These are phyloP conservation scores for Murraya paniculata DNA, from an alignment of 345 rosid genomes.

Conservation along the genomic window DNA sequence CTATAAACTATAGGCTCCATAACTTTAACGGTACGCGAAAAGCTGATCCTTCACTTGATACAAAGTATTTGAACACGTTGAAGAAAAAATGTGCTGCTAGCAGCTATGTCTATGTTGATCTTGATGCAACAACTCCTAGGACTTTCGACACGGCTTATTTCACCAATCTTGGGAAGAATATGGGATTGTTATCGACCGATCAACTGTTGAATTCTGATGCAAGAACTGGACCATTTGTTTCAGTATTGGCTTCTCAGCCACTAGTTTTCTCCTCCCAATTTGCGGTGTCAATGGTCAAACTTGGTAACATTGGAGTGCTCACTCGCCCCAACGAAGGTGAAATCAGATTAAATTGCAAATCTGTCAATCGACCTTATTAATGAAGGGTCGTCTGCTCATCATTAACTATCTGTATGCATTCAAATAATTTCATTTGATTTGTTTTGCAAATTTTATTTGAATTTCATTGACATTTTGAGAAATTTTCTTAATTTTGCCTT, in stretches of 20 bases:
- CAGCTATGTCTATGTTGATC: slow-evolving; percentile 13
- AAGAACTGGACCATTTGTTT: slow-evolving; percentile 45
- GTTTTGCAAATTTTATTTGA: too few relatives aligned
- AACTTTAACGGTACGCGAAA: slow-evolving; percentile 16
- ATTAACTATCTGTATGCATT: too few relatives aligned
- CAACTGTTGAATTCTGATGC: slow-evolving; percentile 42
- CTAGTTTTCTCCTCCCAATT: slow-evolving; percentile 46
- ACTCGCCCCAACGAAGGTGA: slow-evolving; percentile 32
- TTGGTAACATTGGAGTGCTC: slow-evolving; percentile 39
- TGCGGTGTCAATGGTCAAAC: slow-evolving; percentile 53
- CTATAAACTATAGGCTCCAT: slow-evolving; percentile 24
- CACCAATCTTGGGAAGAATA: slow-evolving; percentile 33
- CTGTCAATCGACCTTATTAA: slow-evolving; percentile 6
- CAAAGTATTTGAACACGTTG: slow-evolving; percentile 5
- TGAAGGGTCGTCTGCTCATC: not conserved
- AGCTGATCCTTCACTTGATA: slow-evolving; percentile 22
- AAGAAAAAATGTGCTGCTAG: slow-evolving; percentile 18
- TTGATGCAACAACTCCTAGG: slow-evolving; percentile 32
- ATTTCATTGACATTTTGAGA: too few relatives aligned
- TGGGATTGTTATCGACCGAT: slow-evolving; percentile 50
- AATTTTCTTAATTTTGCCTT: too few relatives aligned
- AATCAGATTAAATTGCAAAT: slow-evolving; percentile 44
- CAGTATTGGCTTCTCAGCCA: slow-evolving; percentile 32
- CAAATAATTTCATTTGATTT: too few relatives aligned
- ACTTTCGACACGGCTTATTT: slow-evolving; percentile 29